Conservation (phyloP, 2,329 filamentous ascomycete species). For the Fusarium redolens region DNA sequence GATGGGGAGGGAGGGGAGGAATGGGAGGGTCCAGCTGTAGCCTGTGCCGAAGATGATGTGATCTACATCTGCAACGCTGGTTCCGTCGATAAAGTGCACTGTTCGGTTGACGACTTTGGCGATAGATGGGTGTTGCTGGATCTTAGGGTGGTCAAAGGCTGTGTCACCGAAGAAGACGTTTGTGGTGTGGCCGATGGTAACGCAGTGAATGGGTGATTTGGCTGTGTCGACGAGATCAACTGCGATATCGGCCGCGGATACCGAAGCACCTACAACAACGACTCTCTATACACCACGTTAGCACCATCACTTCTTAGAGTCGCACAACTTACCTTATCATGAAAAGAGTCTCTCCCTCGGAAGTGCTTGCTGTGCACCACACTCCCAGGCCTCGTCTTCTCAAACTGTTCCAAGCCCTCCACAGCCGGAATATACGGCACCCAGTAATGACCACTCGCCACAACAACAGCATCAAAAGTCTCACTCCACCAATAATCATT, state of each 20-base stretch:
- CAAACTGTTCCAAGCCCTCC: constrained; percentile 60
- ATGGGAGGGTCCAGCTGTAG: constrained; percentile 72
- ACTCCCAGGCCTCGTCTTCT: constrained; percentile 58
- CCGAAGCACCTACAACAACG: constrained; percentile 71
- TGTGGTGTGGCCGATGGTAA: constrained; percentile 60
- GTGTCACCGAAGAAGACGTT: constrained; percentile 68
- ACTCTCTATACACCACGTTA: constrained; percentile 56
- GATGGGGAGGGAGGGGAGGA: constrained; percentile 63
- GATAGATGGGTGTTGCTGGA: constrained; percentile 60
- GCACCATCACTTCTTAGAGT: accelerated
- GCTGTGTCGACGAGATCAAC: constrained; percentile 62
- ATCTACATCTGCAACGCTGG: constrained; percentile 64
- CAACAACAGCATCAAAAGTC: constrained; percentile 69
- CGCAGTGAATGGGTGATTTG: constrained; percentile 61
- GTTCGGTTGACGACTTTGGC: constrained; percentile 57
- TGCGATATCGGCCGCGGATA: constrained; percentile 72
- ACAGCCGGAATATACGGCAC: constrained; percentile 67
- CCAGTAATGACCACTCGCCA: constrained; percentile 70
- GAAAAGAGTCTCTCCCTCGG: constrained; percentile 58
- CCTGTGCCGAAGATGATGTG: constrained; percentile 75
- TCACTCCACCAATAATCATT: constrained; percentile 72
- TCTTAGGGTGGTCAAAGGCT: constrained; percentile 70
- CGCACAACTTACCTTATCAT: constrained; percentile 54
- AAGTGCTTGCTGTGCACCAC: constrained; percentile 68
- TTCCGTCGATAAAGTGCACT: constrained; percentile 68